phyloP scores from a whole-genome alignment of 306 rosid genomes.

The Trifolium dubium region DNA sequence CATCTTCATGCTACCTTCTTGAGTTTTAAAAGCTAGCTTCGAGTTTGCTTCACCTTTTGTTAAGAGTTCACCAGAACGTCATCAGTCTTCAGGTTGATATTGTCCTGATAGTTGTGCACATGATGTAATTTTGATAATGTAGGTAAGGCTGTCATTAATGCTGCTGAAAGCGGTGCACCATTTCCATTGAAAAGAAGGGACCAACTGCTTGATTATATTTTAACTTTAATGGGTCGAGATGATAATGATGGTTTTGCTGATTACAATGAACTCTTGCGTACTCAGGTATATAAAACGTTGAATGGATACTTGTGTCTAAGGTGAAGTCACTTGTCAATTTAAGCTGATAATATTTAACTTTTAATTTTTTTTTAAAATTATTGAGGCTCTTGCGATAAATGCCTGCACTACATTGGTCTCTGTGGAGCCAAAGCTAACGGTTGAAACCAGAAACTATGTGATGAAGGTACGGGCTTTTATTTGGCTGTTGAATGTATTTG shows the following conservation, averaged over 20 bases:
- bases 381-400: conserved; percentile 93
- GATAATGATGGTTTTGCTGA: conserved; percentile 79
- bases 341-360: conserved; percentile 36
- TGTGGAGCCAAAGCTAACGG: conserved; percentile 92
- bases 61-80: conserved; percentile 6
- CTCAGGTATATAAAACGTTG: conserved; percentile 68
- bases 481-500: conserved; percentile 32
- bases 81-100: conserved; percentile 19
- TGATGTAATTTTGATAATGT: conserved; percentile 40
- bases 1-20: conserved; percentile 2
- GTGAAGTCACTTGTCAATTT: conserved; percentile 37
- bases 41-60: conserved; percentile 9
- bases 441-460: conserved; percentile 89
- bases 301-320: conserved; percentile 24
- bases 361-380: conserved; percentile 15
- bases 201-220: conserved; percentile 80
- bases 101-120: conserved; percentile 26
- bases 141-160: conserved; percentile 97
- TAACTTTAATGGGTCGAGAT: conserved; percentile 92
- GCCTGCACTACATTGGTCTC: conserved; percentile 97
- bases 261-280: conserved; percentile 77
- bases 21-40: conserved; percentile 16
- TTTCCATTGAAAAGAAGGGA: conserved; percentile 96
- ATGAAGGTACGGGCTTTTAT: conserved; percentile 69
- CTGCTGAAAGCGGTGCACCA: conserved; percentile 87